Conservation (phyloP, 2,329 filamentous ascomycete species). For the Emericellopsis cladophorae region DNA sequence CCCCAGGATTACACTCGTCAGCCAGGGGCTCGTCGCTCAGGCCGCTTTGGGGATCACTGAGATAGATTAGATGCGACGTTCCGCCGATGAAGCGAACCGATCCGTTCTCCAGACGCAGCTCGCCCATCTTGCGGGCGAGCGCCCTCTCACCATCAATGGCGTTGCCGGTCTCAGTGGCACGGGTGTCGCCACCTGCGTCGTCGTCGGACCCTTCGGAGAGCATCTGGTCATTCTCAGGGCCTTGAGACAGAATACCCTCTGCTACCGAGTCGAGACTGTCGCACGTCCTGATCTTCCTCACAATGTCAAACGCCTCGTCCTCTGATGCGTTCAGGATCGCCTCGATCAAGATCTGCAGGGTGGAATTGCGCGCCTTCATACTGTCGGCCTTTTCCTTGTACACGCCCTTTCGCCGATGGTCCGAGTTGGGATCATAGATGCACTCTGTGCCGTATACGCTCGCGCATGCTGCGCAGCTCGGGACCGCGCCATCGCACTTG, state of each 20-base stretch:
- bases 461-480: constrained; percentile 88
- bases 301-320: constrained; percentile 68
- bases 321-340: constrained; percentile 86
- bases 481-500: constrained; percentile 84
- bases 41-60: constrained; percentile 36
- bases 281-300: constrained; percentile 79
- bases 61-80: constrained; percentile 83
- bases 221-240: constrained; percentile 28
- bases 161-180: too few species aligned
- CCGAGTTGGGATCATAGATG: constrained; percentile 90
- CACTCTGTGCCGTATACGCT: constrained; percentile 88
- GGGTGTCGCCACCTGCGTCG: constrained; percentile 19
- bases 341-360: constrained; percentile 83
- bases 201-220: constrained; percentile 20
- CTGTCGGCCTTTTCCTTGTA: constrained; percentile 90
- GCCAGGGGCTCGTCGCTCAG: constrained; percentile 26
- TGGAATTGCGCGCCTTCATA: constrained; percentile 75
- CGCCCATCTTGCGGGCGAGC: constrained; percentile 84
- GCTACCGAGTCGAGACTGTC: constrained; percentile 51
- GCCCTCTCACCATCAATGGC: constrained; percentile 55
- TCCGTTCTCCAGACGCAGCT: constrained; percentile 76
- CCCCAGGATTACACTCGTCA: constrained; percentile 32
- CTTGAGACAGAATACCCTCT: constrained; percentile 30
- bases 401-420: constrained; percentile 91
- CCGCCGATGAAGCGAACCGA: constrained; percentile 85